Conservation (phyloP, 2,329 filamentous ascomycete species). For the Drechslera avenae region DNA sequence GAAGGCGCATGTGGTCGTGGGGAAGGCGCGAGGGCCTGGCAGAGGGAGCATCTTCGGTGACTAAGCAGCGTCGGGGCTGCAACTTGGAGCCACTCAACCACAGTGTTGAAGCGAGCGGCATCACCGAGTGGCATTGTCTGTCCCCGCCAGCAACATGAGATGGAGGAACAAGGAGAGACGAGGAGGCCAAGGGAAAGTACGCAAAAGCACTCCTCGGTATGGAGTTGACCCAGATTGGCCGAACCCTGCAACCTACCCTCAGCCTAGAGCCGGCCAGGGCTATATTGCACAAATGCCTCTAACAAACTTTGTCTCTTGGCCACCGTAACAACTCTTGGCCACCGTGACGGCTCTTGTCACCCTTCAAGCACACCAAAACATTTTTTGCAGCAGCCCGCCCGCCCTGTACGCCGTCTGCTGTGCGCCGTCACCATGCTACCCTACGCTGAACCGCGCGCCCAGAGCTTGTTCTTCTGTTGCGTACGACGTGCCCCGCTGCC, state of each 20-base stretch:
- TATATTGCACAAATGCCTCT: constrained; percentile 29
- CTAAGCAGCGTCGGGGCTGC: constrained; percentile 27
- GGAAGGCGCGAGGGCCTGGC: constrained; percentile 24
- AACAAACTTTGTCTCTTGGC: constrained; percentile 17
- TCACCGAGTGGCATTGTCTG: constrained; percentile 34
- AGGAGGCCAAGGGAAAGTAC: constrained; percentile 8
- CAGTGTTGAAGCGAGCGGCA: constrained; percentile 26
- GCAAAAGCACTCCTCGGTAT: constrained; percentile 22
- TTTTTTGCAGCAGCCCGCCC: constrained; percentile 1
- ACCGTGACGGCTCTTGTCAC: constrained; percentile 8
- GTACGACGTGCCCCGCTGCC: no score
- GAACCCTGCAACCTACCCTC: constrained; percentile 12
- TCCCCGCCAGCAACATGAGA: constrained; percentile 21
- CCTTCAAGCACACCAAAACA: constrained; percentile 4
- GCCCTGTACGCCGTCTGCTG: constrained; percentile 2
- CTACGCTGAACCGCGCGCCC: background rate
- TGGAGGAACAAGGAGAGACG: constrained; percentile 8
- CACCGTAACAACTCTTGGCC: constrained; percentile 1
- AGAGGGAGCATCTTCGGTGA: constrained; percentile 30
- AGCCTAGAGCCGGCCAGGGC: constrained; percentile 29
- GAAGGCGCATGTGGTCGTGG: constrained; percentile 21
- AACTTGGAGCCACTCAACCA: constrained; percentile 29
- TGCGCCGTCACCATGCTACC: constrained; percentile 10
- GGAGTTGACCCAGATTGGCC: constrained; percentile 35
- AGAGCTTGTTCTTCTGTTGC: background rate